A percentile compares a stretch with the other conserved stretches of the same genome.
phyloP scores from a whole-genome alignment of 257 asterid genomes.

The Agastache rugosa region DNA sequence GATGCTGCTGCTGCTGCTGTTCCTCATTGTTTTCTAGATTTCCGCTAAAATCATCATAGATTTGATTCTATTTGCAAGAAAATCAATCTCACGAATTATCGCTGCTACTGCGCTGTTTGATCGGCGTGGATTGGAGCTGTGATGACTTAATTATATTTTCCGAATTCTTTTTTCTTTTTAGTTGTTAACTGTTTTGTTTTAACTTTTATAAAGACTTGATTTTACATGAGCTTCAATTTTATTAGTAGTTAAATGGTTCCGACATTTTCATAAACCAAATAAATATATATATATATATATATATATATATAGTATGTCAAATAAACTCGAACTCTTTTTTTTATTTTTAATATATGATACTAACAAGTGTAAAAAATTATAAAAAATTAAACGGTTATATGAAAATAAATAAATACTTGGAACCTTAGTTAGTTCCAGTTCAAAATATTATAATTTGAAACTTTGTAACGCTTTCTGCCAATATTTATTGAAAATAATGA shows the following conservation, averaged over 20 bases:
- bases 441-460: too few species aligned
- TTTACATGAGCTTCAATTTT: background rate
- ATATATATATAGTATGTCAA: too few species aligned
- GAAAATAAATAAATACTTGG: too few species aligned
- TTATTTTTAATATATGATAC: background rate
- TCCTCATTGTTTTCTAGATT: constrained; percentile 43
- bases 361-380: too few species aligned
- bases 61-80: constrained; percentile 29
- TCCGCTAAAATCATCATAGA: constrained; percentile 26
- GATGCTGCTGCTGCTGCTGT: constrained; percentile 52
- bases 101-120: constrained; percentile 17
- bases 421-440: too few species aligned
- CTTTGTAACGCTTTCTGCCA: too few species aligned
- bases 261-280: background rate
- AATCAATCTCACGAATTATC: background rate
- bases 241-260: too few species aligned
- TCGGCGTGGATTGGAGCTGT: constrained; percentile 6
- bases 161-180: background rate
- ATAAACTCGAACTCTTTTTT: background rate
- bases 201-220: background rate
- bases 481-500: too few species aligned
- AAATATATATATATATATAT: too few species aligned
- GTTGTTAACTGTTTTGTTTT: background rate
- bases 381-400: too few species aligned
- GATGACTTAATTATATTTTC: background rate